Evolutionary conservation across 2,329 filamentous ascomycete genomes (phyloP).

Genomic region (Trichoderma citrinoviride): DNA sequence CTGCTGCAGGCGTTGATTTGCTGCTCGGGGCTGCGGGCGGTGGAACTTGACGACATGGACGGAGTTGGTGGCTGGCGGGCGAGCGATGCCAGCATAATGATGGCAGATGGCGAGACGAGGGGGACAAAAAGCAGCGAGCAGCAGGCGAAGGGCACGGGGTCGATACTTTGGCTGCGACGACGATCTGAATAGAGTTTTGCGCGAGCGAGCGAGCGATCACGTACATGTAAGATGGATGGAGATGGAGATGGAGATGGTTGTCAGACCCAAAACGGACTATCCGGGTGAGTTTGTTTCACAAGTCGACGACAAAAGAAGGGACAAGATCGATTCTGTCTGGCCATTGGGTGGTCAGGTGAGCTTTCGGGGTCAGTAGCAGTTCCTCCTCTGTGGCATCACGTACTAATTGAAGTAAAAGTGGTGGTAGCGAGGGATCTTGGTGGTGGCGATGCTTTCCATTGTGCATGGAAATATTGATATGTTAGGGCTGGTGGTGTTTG

Average conservation of each 20-base stretch:
- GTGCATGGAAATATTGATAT: conserved; percentile 5
- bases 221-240: not conserved
- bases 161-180: not conserved
- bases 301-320: not conserved
- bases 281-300: not conserved
- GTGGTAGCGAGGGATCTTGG: not conserved
- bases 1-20: conserved; percentile 13
- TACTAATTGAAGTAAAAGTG: not conserved
- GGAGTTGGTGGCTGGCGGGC: conserved; percentile 4
- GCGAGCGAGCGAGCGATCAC: too few relatives aligned
- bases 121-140: not conserved
- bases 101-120: not conserved
- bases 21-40: not conserved
- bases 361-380: not conserved
- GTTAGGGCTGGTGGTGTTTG: not conserved
- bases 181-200: not conserved
- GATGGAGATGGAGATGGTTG: not conserved
- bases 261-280: not conserved
- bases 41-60: not conserved
- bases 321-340: not conserved
- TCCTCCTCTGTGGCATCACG: not conserved
- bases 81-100: too few relatives aligned
- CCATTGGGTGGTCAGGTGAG: not conserved
- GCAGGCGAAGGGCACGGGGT: not conserved
- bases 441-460: not conserved